A percentile compares a stretch with the other conserved stretches of the same genome.
Conservation (phyloP, 2,329 filamentous ascomycete species). For the Fusarium sp. region DNA sequence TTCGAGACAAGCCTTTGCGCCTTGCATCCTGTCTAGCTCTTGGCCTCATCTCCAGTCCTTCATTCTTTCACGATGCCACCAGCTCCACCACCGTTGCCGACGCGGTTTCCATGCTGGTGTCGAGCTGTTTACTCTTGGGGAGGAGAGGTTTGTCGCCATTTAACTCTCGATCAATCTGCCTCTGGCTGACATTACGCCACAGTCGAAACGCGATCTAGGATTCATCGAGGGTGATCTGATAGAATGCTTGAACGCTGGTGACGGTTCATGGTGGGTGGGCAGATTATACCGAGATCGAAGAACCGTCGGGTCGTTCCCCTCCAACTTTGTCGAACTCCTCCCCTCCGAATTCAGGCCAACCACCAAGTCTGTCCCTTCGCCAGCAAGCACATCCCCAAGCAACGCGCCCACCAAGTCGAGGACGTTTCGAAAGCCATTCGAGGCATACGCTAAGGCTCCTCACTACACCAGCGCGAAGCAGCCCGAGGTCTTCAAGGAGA, state of each 20-base stretch:
- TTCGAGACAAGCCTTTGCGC: slow-evolving; percentile 17
- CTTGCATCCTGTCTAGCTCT: slow-evolving; percentile 1
- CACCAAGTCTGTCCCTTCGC: slow-evolving; percentile 67
- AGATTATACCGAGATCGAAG: slow-evolving; percentile 88
- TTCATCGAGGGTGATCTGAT: slow-evolving; percentile 98
- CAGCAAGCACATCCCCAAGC: slow-evolving; percentile 63
- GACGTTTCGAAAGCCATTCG: slow-evolving; percentile 74
- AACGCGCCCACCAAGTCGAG: slow-evolving; percentile 69
- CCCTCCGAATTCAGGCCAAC: slow-evolving; percentile 86
- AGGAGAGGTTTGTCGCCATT: slow-evolving; percentile 71
- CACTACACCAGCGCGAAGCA: slow-evolving; percentile 73
- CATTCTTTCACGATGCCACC: slow-evolving; percentile 58
- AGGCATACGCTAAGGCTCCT: slow-evolving; percentile 73
- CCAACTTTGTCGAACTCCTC: slow-evolving; percentile 95
- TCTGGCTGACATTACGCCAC: slow-evolving; percentile 41
- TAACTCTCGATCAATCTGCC: not conserved
- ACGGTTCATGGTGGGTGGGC: slow-evolving; percentile 99
- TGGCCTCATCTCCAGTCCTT: slow-evolving; percentile 8
- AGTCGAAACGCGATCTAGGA: slow-evolving; percentile 92
- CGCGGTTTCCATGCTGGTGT: slow-evolving; percentile 90
- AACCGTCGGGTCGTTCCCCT: slow-evolving; percentile 92
- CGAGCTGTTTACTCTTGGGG: slow-evolving; percentile 93
- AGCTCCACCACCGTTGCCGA: slow-evolving; percentile 72
- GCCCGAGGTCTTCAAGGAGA: slow-evolving; percentile 65
- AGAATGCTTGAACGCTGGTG: slow-evolving; percentile 96